These are phyloP conservation scores for Trichosporon coremiiforme DNA, from an alignment of 1,284 basidiomycete genomes.

Conservation along the genomic window DNA sequence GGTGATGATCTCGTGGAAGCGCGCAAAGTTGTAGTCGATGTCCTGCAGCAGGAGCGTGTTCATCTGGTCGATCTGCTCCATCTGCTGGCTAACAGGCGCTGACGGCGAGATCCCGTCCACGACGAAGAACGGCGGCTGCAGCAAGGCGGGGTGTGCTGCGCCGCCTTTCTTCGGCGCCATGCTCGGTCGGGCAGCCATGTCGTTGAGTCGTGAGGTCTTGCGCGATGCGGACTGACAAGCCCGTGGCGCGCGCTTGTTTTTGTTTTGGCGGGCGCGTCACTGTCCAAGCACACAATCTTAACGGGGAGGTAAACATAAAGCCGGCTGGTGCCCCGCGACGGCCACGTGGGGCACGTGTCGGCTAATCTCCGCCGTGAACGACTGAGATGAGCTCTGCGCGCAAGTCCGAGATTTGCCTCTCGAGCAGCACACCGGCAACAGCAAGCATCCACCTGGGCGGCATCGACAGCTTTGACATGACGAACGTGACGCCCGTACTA, in stretches of 20 bases:
- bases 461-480: neutral
- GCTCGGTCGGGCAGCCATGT: slow-evolving; percentile 5
- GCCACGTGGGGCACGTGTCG: slow-evolving; percentile 13
- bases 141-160: slow-evolving; percentile 27
- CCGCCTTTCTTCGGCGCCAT: slow-evolving; percentile 9
- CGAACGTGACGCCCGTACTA: slow-evolving; percentile 9
- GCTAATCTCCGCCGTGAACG: slow-evolving; percentile 13
- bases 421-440: neutral
- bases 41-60: slow-evolving; percentile 80
- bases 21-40: slow-evolving; percentile 90
- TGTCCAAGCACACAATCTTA: neutral
- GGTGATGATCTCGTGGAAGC: slow-evolving; percentile 82
- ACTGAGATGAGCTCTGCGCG: neutral
- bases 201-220: neutral
- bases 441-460: neutral
- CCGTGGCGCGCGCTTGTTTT: neutral
- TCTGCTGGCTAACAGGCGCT: slow-evolving; percentile 69
- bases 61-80: slow-evolving; percentile 92
- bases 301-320: slow-evolving; percentile 2
- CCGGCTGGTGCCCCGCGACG: neutral
- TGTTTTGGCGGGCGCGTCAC: slow-evolving; percentile 20
- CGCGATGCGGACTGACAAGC: neutral
- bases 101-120: slow-evolving; percentile 74
- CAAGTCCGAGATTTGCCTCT: slow-evolving; percentile 12
- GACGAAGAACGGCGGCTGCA: slow-evolving; percentile 52